Evolutionary conservation across 225 moss, liverwort and hornwort species (phyloP), one percentile per base, ranked within the genome.

Genomic region (Lunularia cruciata): DNA sequence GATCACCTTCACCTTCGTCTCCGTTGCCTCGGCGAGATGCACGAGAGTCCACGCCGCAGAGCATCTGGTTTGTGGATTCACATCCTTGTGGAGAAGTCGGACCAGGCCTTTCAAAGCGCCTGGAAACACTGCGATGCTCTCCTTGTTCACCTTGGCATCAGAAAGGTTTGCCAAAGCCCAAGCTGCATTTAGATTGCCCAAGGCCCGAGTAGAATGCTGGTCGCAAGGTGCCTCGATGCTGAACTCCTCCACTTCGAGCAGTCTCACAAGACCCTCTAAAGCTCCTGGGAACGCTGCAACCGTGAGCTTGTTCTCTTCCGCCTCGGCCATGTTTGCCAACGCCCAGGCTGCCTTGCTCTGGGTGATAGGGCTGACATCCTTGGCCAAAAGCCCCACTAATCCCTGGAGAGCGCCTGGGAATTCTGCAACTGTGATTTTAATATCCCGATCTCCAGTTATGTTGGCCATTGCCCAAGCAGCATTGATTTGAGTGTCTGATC

Each of bases 311-410:
- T 81, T 81, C 47, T 81, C 81, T 52, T 73, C 73, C 8, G 81
- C 76, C 65, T 81, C 81, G 10, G 81, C 81, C 70, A 81, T 54
- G 66, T 81, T 81, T 7, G 81, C 81, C 45, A 81, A 28, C 12
- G 73, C 76, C 81, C 81, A 81, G n/a, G 81, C 81, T 16, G 76
- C 81, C 57, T 81, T 81, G 56, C 73, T 76, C 39, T 81, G 73
- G 1, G 73, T 76, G 43, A 70, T 69, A 0, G 76, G 76, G 63
- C 74, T 70, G 47, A 81, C 69, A 40, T 77, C 76, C 47, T 81
- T 77, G 63, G 69, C 81, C 42, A 81, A 52, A 28, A 81, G 76
- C 52, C 81, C 76, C 42, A 81, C 81, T 34, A 81, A 47, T 2
- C 76, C 81, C 69, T 81, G 64, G 37, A 81, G 27, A 20, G 76